Evolutionary conservation across 2,329 filamentous ascomycete genomes (phyloP).

Genomic region (Aspergillus neoniger): DNA sequence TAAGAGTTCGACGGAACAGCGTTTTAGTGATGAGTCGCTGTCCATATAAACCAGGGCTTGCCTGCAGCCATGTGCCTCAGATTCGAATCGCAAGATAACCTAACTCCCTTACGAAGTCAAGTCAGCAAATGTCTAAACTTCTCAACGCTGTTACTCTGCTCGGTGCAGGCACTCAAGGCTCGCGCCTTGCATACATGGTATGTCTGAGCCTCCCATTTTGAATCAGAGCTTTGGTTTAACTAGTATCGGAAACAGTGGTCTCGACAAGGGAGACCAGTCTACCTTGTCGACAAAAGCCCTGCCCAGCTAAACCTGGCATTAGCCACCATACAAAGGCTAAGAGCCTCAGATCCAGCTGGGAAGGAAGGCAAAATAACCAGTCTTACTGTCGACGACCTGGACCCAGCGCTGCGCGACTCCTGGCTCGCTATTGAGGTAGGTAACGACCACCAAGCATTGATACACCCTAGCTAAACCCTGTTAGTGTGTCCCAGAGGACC

Average conservation of each 20-base stretch:
- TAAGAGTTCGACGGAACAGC: too few species aligned
- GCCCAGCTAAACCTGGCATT: slow-evolving; percentile 7
- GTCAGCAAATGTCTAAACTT: not conserved
- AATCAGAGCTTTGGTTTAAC: not conserved
- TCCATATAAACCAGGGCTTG: not conserved
- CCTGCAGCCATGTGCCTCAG: not conserved
- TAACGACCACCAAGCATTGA: not conserved
- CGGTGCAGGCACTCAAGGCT: slow-evolving; percentile 12
- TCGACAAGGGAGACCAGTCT: slow-evolving; percentile 6
- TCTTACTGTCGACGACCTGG: not conserved
- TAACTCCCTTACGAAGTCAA: too few species aligned
- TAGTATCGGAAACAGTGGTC: slow-evolving; percentile 5
- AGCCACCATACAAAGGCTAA: slow-evolving; percentile 1
- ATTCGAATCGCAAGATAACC: too few species aligned
- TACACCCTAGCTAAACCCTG: not conserved
- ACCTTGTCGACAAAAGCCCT: slow-evolving; percentile 8
- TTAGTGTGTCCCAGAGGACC: slow-evolving; percentile 49
- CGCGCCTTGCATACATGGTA: slow-evolving; percentile 13
- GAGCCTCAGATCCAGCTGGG: not conserved
- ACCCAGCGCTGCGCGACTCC: not conserved
- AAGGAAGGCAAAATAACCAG: not conserved
- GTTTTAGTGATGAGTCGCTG: not conserved
- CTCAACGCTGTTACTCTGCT: slow-evolving; percentile 6
- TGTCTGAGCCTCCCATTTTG: not conserved
- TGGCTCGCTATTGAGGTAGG: slow-evolving; percentile 14